Conservation (phyloP, 2,329 filamentous ascomycete genomes). For the Xylariaceae sp. region DNA sequence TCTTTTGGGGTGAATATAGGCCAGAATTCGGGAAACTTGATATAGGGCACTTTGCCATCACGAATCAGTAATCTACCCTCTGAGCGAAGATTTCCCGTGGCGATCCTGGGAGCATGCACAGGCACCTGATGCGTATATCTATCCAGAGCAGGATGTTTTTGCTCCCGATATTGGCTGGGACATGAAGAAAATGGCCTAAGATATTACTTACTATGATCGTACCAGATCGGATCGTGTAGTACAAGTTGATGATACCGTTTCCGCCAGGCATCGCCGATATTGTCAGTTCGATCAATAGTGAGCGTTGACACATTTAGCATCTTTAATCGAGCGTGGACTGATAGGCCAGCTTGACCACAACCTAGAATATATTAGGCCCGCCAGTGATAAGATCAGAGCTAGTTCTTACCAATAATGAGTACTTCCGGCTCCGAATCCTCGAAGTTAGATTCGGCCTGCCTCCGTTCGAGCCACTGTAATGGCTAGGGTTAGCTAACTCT, state of each 20-base stretch:
- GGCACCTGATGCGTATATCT: too few relatives aligned
- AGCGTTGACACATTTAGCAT: conserved; percentile 60
- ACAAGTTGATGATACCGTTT: conserved; percentile 62
- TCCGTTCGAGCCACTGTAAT: conserved; percentile 54
- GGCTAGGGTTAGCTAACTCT: background rate
- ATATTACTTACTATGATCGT: conserved; percentile 48
- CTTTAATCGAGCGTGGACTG: conserved; percentile 59
- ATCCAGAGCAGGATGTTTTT: background rate
- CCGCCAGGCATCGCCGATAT: conserved; percentile 67
- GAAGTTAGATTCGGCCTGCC: conserved; percentile 55
- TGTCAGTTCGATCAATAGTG: conserved; percentile 57
- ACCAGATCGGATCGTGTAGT: conserved; percentile 69
- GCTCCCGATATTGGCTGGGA: background rate
- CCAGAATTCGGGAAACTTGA: conserved; percentile 67
- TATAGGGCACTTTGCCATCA: conserved; percentile 57
- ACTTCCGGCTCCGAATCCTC: conserved; percentile 57
- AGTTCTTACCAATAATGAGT: conserved; percentile 57
- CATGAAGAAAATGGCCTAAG: background rate
- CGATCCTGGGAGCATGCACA: too few relatives aligned
- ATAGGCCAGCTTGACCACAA: conserved; percentile 62
- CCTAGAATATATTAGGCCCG: conserved; percentile 45
- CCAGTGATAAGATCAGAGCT: background rate
- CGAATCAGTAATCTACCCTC: background rate
- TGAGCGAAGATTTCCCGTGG: too few relatives aligned
- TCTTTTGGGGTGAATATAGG: conserved; percentile 72